Evolutionary conservation across 345 rosid species (phyloP), one percentile per base, ranked within the genome.

Genomic region (Sisymbrium irio): DNA sequence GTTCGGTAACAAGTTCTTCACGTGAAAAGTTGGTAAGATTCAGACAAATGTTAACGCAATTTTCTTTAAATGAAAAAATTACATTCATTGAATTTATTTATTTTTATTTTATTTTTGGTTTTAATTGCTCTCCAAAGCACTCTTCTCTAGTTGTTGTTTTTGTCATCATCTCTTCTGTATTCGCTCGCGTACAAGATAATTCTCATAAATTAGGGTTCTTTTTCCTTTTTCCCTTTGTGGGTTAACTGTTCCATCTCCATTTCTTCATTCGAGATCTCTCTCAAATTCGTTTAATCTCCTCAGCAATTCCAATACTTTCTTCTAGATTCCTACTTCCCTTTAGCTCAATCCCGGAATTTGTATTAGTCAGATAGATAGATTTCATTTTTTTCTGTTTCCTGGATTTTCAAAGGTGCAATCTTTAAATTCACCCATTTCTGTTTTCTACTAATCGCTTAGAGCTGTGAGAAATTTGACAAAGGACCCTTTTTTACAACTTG

Each of bases 161-260:
- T 2, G 11, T 50, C 5, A 25, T 18, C 40, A 22, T n/a, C 45
- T 20, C 30, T 37, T 59, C 32, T 65, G 20, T 19, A 22, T 39
- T 49, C 33, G 54, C 44, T 49, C 33, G 54, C 44, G 54, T 55
- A 49, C 58, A 36, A 65, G 60, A 65, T 64, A 33, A 45, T 46
- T 66, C 36, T 58, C 19, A 58, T 17, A 27, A 36, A 65, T 66
- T 74, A 74, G 78, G 78, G 72, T 62, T 71, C 0, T 41, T 41
- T 45, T n/a, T n/a, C n/a, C n/a, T 28, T 32, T 2, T 37, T 32
- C 1, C 18, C 1, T 27, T 0, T 18, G 62, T 18, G 7, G 40
- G 19, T 65, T 35, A 6, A 56, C 69, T 58, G 53, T 66, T 74
- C 51, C 44, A 74, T 74, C 65, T 65, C 59, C 32, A 50, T 28